A percentile compares a stretch with the other conserved stretches of the same genome.
Conservation (phyloP, 352 stramenopile genomes). For the Phytophthora pini region DNA sequence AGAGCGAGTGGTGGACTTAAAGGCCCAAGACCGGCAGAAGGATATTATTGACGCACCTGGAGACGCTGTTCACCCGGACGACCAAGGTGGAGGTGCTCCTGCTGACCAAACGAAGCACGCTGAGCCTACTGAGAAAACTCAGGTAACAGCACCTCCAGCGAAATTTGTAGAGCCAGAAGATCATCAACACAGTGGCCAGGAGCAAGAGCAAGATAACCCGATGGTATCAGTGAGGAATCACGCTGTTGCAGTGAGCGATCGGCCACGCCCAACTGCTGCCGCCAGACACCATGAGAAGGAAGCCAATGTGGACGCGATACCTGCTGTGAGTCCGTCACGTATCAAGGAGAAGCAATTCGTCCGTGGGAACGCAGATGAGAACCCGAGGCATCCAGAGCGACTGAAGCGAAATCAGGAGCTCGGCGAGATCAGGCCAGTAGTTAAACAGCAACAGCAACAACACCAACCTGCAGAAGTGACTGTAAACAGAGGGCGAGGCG, state of each 20-base stretch:
- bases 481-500: background rate
- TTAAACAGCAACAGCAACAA: background rate
- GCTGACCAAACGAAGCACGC: background rate
- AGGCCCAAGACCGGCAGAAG: background rate
- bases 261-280: slow-evolving; percentile 23
- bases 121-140: background rate
- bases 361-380: background rate
- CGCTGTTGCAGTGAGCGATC: background rate
- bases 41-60: background rate
- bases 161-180: background rate
- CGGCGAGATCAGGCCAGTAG: background rate
- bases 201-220: slow-evolving; percentile 2
- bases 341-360: slow-evolving; percentile 11
- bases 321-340: slow-evolving; percentile 16
- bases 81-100: slow-evolving; percentile 12
- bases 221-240: slow-evolving; percentile 2
- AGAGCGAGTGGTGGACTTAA: background rate
- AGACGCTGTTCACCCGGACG: slow-evolving; percentile 21
- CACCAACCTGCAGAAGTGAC: background rate
- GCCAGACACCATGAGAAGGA: slow-evolving; percentile 15
- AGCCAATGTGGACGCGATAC: slow-evolving; percentile 1
- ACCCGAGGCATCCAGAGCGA: background rate
- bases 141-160: background rate
- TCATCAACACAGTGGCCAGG: background rate
- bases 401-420: background rate